A percentile compares a stretch with the other conserved stretches of the same genome.
Evolutionary conservation across 2,329 filamentous ascomycete genomes (phyloP).

Genomic region (Fusarium luffae): DNA sequence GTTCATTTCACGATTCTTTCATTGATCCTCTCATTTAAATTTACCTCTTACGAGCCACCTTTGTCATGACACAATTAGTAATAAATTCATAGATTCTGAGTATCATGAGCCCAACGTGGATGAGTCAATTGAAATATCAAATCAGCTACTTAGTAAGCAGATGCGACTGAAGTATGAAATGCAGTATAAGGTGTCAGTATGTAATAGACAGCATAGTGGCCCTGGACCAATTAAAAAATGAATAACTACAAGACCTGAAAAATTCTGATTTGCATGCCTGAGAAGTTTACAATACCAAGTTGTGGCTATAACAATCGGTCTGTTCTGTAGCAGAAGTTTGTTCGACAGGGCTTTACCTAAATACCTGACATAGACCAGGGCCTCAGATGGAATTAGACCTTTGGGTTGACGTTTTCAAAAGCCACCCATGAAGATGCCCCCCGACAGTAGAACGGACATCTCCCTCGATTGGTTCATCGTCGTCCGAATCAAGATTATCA

Average conservation of each 20-base stretch:
- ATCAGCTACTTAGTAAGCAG: accelerated
- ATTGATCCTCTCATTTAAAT: no score
- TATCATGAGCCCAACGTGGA: no score
- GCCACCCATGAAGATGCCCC: not conserved
- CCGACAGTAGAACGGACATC: not conserved
- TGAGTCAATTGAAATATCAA: no score
- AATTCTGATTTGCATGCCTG: accelerated
- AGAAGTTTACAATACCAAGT: accelerated
- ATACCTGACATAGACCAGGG: not conserved
- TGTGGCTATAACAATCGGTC: accelerated
- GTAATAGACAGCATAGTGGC: no score
- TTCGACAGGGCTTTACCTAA: not conserved
- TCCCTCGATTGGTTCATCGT: conserved; percentile 18
- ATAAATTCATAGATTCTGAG: no score
- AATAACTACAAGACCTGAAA: no score
- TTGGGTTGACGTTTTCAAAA: not conserved
- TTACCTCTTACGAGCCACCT: no score
- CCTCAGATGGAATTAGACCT: not conserved
- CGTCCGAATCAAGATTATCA: conserved; percentile 44
- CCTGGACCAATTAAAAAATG: no score
- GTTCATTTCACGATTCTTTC: no score
- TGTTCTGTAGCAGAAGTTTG: not conserved
- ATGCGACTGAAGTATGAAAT: no score
- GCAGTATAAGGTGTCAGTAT: no score
- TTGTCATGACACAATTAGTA: no score